Evolutionary conservation across 2,329 filamentous ascomycete species (phyloP).

Genomic region (Aspergillus tamarii): DNA sequence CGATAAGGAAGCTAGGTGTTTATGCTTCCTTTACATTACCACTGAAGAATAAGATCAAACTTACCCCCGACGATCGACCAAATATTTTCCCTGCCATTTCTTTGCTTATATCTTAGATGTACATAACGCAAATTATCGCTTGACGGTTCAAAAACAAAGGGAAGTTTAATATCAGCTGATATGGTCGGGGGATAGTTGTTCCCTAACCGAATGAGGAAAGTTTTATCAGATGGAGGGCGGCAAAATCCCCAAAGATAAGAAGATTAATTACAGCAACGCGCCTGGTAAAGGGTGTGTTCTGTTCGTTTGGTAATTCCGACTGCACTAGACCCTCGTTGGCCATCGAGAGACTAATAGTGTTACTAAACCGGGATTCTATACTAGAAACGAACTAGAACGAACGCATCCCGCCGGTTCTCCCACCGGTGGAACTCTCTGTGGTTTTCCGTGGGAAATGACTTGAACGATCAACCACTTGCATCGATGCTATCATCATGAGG

Average conservation of each 20-base stretch:
- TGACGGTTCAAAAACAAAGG: background rate
- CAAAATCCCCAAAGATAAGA: constrained; percentile 3
- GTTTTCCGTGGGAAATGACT: background rate
- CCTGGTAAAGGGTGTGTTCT: background rate
- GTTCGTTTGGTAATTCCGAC: constrained; percentile 15
- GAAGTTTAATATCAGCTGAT: background rate
- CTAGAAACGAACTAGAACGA: constrained; percentile 9
- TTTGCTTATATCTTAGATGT: background rate
- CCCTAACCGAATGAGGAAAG: background rate
- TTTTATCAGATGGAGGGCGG: constrained; percentile 21
- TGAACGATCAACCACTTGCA: background rate
- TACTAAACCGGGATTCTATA: background rate
- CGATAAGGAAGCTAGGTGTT: background rate
- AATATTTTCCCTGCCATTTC: constrained; percentile 24
- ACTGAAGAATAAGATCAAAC: constrained; percentile 4
- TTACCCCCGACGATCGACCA: constrained; percentile 27
- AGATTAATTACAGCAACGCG: background rate
- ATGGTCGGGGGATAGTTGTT: background rate
- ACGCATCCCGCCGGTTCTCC: background rate
- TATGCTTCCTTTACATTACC: background rate
- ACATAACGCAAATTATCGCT: background rate
- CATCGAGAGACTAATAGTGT: background rate
- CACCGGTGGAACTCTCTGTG: background rate
- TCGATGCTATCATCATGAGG: background rate
- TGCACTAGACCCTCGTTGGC: constrained; percentile 16